Conservation (phyloP, 257 asterid species). For the Anisodus tanguticus region DNA sequence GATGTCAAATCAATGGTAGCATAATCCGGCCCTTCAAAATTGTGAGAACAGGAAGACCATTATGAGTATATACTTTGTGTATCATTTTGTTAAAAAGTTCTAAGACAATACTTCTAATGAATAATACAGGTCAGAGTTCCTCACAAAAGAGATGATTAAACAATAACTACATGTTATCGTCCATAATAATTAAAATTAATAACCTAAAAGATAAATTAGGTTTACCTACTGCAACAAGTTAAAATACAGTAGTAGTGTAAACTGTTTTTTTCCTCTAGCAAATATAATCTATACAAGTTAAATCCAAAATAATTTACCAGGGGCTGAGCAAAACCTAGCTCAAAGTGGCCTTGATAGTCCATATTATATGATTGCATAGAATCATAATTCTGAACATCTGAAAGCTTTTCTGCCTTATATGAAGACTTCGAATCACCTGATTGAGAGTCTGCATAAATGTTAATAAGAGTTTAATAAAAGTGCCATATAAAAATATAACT, state of each 20-base stretch:
- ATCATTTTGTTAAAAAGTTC: neutral
- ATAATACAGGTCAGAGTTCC: neutral
- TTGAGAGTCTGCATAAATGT: constrained; percentile 8
- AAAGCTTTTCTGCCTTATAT: neutral
- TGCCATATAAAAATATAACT: neutral
- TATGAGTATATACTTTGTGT: neutral
- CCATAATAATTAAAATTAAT: too few species aligned
- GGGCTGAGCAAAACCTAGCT: constrained; percentile 27
- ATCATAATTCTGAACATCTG: neutral
- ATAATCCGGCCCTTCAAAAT: constrained; percentile 29
- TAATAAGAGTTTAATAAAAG: neutral
- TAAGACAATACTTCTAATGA: neutral
- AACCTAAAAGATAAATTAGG: neutral
- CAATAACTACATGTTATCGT: too few species aligned
- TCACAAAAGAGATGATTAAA: neutral
- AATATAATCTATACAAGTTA: neutral
- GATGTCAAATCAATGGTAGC: constrained; percentile 32
- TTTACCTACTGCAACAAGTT: too few species aligned
- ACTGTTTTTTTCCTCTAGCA: too few species aligned
- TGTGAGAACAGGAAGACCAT: neutral
- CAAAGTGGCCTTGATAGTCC: constrained; percentile 26
- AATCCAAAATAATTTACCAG: constrained; percentile 3
- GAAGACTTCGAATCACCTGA: constrained; percentile 27
- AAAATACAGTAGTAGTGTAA: too few species aligned
- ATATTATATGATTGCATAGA: neutral